These are phyloP conservation scores for Kodamaea sp. DNA, from an alignment of 1,139 yeast species.

Conservation along the genomic window DNA sequence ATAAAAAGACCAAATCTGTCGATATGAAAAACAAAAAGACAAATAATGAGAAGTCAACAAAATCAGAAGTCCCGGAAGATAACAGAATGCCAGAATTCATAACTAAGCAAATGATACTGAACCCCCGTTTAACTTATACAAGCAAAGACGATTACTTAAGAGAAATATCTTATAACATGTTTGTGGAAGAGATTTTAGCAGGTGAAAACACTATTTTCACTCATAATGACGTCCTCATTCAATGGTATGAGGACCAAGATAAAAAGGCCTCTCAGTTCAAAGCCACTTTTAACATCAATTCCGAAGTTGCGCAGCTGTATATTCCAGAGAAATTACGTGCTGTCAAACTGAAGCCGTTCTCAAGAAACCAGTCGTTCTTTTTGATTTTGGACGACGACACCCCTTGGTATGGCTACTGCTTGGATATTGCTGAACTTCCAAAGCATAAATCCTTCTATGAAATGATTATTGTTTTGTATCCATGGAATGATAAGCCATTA, in stretches of 20 bases:
- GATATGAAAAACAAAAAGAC: not conserved
- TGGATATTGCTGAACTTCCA: slow-evolving; percentile 28
- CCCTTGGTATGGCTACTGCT: slow-evolving; percentile 42
- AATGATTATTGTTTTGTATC: slow-evolving; percentile 48
- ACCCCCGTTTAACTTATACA: slow-evolving; percentile 47
- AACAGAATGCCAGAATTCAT: slow-evolving; percentile 7
- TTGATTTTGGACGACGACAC: slow-evolving; percentile 37
- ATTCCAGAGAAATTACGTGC: slow-evolving; percentile 39
- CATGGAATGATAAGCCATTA: slow-evolving; percentile 53
- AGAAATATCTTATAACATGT: slow-evolving; percentile 59
- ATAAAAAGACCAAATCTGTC: not conserved
- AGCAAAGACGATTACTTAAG: slow-evolving; percentile 50
- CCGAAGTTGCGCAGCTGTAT: slow-evolving; percentile 40
- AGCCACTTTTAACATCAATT: slow-evolving; percentile 33
- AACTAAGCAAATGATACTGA: slow-evolving; percentile 9
- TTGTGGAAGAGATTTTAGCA: slow-evolving; percentile 57
- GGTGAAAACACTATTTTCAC: slow-evolving; percentile 34
- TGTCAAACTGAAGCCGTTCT: slow-evolving; percentile 46
- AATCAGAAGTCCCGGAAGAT: not conserved
- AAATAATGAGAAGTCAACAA: not conserved
- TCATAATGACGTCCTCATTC: slow-evolving; percentile 39
- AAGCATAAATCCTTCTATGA: slow-evolving; percentile 30
- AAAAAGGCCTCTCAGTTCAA: slow-evolving; percentile 41
- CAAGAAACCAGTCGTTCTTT: slow-evolving; percentile 44
- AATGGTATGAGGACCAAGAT: slow-evolving; percentile 50